Conservation (phyloP, 305 asterid species). For the Fraxinus floribunda region DNA sequence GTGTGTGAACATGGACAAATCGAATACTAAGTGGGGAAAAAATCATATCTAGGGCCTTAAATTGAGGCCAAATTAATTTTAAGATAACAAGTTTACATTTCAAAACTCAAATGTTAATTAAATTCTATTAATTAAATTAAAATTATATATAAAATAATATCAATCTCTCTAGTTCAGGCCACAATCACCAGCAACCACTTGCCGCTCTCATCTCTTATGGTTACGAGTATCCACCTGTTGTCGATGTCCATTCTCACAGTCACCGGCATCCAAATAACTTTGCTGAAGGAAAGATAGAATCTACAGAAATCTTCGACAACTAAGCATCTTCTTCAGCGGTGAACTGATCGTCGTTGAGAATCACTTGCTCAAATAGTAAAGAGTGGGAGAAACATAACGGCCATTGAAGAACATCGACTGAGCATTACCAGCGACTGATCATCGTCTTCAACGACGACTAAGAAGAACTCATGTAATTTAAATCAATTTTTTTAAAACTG, state of each 20-base stretch:
- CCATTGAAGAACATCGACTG: neutral
- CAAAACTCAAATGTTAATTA: neutral
- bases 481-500: neutral
- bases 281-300: no score
- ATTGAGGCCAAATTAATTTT: neutral
- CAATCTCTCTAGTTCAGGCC: no score
- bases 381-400: neutral
- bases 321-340: neutral
- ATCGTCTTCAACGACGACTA: neutral
- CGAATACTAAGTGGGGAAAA: no score
- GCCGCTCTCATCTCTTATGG: no score
- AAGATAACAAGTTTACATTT: neutral
- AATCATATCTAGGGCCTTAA: no score
- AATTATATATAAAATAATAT: no score
- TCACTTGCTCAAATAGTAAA: neutral
- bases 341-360: neutral
- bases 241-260: neutral
- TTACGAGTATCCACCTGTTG: no score
- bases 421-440: neutral
- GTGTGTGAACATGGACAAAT: neutral
- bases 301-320: neutral
- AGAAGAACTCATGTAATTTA: neutral
- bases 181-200: no score
- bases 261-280: neutral
- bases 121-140: no score